Evolutionary conservation across 2,329 filamentous ascomycete species (phyloP), one percentile per base, ranked within the genome.

Genomic region (Knufia fluminis): DNA sequence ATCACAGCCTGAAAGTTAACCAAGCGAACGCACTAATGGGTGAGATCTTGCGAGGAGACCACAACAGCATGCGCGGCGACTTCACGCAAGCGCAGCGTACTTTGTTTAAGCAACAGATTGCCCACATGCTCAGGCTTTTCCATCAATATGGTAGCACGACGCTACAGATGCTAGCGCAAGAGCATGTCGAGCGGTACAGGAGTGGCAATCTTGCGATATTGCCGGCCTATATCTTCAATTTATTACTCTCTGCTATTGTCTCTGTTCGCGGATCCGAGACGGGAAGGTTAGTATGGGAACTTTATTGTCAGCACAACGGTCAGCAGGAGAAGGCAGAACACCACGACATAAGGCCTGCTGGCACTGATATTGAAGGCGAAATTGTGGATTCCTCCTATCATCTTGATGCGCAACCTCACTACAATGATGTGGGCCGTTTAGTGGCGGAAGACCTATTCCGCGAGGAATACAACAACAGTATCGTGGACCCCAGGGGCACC

Each of bases 241-340:
- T 52, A 16, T 8, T 60, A 10, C 71, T 85, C 4, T 66, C 71
- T 38, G 76, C 74, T n/a, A 66, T 80, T 7, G 71, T 77, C 2
- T 68, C 73, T 23, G 65, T 66, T 0, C 69, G 72, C 41, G 75
- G 73, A 48, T 73, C 70, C 50, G 49, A 54, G 8, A 66, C 66
- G 28, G 80, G 75, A 51, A 71, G 66, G 50, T 62, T 58, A 3
- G 55, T 80, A 28, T 74, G 76, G 49, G 60, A 71, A 8, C 62
- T 61, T 31, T 80, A 76, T 70, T 74, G 71, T 46, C 54, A 66
- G 28, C 59, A 63, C 36, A 58, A 58, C 12, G 35, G 24, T 23
- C 28, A n/a, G 19, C 28, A 24, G 14, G 31, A 46, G n/a, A n/a
- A n/a, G n/a, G n/a, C n/a, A n/a, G n/a, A n/a, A n/a, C n/a, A n/a